Percentiles rank a stretch among this genome's conserved stretches.
Evolutionary conservation across 768 basidiomycete genomes (phyloP).

Genomic region (Lactarius trivialis): DNA sequence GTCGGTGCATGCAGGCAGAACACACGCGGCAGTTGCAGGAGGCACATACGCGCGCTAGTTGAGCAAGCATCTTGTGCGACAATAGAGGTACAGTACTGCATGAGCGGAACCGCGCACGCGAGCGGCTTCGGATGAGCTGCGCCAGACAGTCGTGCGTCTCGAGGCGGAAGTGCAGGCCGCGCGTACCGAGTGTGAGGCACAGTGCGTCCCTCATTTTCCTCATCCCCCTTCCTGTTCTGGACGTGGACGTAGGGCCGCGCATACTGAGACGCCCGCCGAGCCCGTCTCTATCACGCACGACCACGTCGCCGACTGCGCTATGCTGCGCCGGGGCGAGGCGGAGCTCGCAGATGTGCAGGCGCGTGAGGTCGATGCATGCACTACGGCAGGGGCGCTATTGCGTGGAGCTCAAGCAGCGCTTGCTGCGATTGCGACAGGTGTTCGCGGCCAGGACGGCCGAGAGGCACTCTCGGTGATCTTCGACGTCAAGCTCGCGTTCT

Average conservation of each 20-base stretch:
- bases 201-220: no score
- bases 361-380: no score
- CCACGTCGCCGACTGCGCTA: slow-evolving; percentile 50
- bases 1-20: slow-evolving; percentile 51
- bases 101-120: slow-evolving; percentile 65
- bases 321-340: slow-evolving; percentile 48
- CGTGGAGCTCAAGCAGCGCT: slow-evolving; percentile 55
- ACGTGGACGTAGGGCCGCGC: slow-evolving; percentile 33
- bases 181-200: slow-evolving; percentile 49
- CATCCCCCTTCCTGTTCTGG: neutral
- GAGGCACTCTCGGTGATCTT: slow-evolving; percentile 86
- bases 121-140: slow-evolving; percentile 50
- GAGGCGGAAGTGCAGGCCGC: slow-evolving; percentile 63
- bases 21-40: slow-evolving; percentile 56
- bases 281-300: slow-evolving; percentile 59
- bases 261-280: slow-evolving; percentile 36
- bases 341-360: slow-evolving; percentile 71
- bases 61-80: slow-evolving; percentile 49
- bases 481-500: slow-evolving; percentile 87
- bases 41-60: slow-evolving; percentile 46
- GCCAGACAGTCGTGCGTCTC: slow-evolving; percentile 47
- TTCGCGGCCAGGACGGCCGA: slow-evolving; percentile 82
- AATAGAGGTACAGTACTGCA: slow-evolving; percentile 52
- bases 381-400: slow-evolving; percentile 62
- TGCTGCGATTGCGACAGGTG: slow-evolving; percentile 72